phyloP scores from a whole-genome alignment of 257 asterid species.

The Solanum commersonii region DNA sequence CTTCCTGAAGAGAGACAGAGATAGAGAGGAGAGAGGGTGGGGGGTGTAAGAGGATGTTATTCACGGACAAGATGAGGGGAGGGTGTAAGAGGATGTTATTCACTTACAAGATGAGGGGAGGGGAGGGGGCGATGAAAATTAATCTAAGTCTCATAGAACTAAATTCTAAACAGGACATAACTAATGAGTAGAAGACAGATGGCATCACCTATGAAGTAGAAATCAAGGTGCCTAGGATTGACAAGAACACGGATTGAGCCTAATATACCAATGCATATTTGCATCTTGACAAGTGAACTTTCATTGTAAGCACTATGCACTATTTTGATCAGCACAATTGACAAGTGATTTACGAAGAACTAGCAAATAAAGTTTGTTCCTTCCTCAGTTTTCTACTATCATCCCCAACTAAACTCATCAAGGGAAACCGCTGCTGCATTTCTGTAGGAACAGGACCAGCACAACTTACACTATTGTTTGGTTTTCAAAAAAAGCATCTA shows the following conservation, averaged over 20 bases:
- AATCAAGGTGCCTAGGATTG: neutral
- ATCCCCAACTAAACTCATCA: neutral
- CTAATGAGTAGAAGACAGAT: too few relatives aligned
- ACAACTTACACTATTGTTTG: neutral
- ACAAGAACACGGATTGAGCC: neutral
- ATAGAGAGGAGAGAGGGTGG: neutral
- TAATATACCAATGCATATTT: neutral
- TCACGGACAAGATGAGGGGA: too few relatives aligned
- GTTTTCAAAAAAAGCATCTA: neutral
- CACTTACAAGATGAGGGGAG: too few relatives aligned
- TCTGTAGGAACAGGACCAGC: neutral
- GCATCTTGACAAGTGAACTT: neutral
- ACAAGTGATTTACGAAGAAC: neutral
- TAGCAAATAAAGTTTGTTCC: neutral
- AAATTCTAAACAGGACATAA: too few relatives aligned
- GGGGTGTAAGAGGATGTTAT: too few relatives aligned
- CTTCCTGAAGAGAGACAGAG: neutral
- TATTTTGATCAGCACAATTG: neutral
- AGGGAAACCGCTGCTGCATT: neutral
- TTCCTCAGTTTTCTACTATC: neutral
- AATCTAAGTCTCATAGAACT: too few relatives aligned
- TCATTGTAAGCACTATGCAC: neutral
- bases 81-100: too few relatives aligned
- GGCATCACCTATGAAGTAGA: too few relatives aligned
- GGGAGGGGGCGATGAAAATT: too few relatives aligned